Evolutionary conservation across 2,329 filamentous ascomycete genomes (phyloP), one percentile per base, ranked within the genome.

Genomic region (Fusarium goolgardi): DNA sequence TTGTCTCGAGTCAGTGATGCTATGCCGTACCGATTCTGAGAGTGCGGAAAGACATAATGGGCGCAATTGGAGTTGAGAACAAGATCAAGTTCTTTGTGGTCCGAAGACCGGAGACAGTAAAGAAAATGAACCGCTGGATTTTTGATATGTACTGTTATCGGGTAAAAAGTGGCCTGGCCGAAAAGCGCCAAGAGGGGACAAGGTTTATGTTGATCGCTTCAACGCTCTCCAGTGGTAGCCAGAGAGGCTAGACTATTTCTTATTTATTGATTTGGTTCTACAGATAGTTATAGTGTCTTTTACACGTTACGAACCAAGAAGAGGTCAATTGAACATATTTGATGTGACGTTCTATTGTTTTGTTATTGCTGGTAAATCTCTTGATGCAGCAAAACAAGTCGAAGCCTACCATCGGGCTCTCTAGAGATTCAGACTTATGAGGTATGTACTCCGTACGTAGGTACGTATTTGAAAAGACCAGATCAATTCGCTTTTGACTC

Each of bases 31-130:
- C 80, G 55, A 81, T 81, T 78, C 77, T 77, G 47, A 81, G 78
- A 32, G 80, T 81, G 71, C 80, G 80, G 63, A 80, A 66, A 54
- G 80, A 79, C 80, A 81, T 81, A 61, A 57, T 76, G 71, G 68
- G 59, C 64, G 59, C 63, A 73, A 71, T 73, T 71, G 71, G 41
- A 41, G 47, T 69, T 55, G 53, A 61, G 55, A 55, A 54, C 59
- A 62, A 64, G 65, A 37, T 61, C 52, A 71, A 72, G 71, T 71
- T 73, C 71, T 69, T 50, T 40, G 59, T 59, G 49, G 37, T 68
- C 71, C 72, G 72, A 75, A 53, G 55, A 75, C 44, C 73, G 72
- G 73, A 75, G 70, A 56, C 58, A 43, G 57, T 47, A 53, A 58
- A 62, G 63, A 69, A 55, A 69, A 59, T 31, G 35, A 39, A 51